Evolutionary conservation across 2,329 filamentous ascomycete genomes (phyloP), one percentile per base, ranked within the genome.

Genomic region (Colletotrichum coccodes): DNA sequence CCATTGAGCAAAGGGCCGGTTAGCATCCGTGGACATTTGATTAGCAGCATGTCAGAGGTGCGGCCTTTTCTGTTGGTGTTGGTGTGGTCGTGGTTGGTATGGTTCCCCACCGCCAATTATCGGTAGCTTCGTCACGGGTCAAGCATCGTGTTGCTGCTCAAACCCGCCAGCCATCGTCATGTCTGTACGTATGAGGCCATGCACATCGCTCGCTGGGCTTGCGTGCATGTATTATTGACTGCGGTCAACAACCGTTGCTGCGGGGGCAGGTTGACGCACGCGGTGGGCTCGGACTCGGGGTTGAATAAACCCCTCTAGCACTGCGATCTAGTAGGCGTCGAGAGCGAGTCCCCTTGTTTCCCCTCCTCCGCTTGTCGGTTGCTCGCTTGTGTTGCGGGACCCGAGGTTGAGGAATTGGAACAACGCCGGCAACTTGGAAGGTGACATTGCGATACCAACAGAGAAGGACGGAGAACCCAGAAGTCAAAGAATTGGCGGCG

Each of bases 281-380:
- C 23, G 23, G 53, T 49, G n/a, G 61, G 53, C 26, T 42, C 61
- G 65, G 47, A 54, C 53, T 65, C 32, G 54, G 46, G 49, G 40
- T 54, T 34, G 54, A 21, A 26, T 18, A 21, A 12, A 16, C 32
- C 28, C 26, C 23, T 30, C 36, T 30, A 50, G 28, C 47, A 21
- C 30, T 34, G 49, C 49, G 34, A 14, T 7, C 8, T 34, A n/a
- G 26, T 4, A 52, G 36, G 52, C 50, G 36, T 52, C 40, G 53
- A 47, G 30, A 59, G 40, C 28, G 36, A 57, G n/a, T 52, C 28
- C 50, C 34, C 21, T 52, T 28, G 12, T 54, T 12, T 18, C 47
- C 57, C 30, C 46, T n/a, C 42, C 75, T 72, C 77, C 75, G 78
- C 76, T 75, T 77, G 76, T 75, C 74, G 79, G 74, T 74, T 77